Evolutionary conservation across 1,284 basidiomycete genomes (phyloP).

Genomic region (Lignosus rhinocerotis): DNA sequence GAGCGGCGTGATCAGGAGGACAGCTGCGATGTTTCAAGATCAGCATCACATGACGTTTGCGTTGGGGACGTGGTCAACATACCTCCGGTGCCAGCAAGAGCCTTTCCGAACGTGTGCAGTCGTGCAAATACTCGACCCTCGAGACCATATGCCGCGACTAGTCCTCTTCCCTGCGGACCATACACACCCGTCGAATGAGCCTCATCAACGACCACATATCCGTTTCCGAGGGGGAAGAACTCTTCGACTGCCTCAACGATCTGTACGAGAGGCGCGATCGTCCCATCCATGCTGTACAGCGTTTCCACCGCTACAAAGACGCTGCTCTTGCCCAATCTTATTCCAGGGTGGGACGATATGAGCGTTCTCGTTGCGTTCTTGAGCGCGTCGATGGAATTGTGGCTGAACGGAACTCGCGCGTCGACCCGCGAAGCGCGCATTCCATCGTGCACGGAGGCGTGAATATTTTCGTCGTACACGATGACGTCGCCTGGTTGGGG

Average conservation of each 20-base stretch:
- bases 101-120: conserved; percentile 73
- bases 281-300: conserved; percentile 96
- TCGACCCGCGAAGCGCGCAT: conserved; percentile 68
- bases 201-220: conserved; percentile 82
- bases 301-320: conserved; percentile 86
- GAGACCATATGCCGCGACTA: conserved; percentile 63
- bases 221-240: conserved; percentile 61
- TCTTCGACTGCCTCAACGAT: conserved; percentile 64
- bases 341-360: conserved; percentile 35
- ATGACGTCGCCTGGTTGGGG: conserved; percentile 82
- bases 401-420: conserved; percentile 57
- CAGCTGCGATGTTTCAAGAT: conserved; percentile 50
- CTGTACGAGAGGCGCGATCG: conserved; percentile 73
- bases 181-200: conserved; percentile 85
- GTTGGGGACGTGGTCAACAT: conserved; percentile 29
- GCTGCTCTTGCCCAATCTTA: conserved; percentile 43
- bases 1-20: conserved; percentile 71
- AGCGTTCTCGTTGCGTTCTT: conserved; percentile 44
- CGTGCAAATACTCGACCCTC: conserved; percentile 63
- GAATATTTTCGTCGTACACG: conserved; percentile 87
- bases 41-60: neutral
- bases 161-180: conserved; percentile 77
- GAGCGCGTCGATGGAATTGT: conserved; percentile 70
- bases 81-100: conserved; percentile 79
- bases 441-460: conserved; percentile 93